Evolutionary conservation across 257 asterid genomes (phyloP), one percentile per base, ranked within the genome.

Genomic region (Nicotiana benthamiana): DNA sequence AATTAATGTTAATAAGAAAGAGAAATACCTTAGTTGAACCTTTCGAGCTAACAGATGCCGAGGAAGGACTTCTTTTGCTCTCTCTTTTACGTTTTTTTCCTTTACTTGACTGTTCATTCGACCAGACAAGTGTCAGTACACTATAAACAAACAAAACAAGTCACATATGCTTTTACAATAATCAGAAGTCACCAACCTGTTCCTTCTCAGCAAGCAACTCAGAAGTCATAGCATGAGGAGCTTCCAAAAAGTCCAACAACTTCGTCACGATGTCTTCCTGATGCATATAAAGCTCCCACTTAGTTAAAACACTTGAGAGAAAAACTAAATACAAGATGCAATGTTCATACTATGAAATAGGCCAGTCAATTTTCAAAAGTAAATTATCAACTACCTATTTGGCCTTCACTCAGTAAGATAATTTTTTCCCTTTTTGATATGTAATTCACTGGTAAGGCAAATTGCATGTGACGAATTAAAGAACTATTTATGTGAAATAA

Each of bases 251-350:
- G 11, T 94, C 97, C 18, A 92, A 79, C 91, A 96, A 80, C 92
- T 90, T 94, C 27, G 83, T 80, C 80, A 94, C 84, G 18, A 96
- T 85, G 87, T 94, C 99, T 84, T 96, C 99, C 99, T 96, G 93
- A 60, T 66, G 76, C 82, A 40, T 79, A 64, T 57, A 67, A 16
- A 59, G n/a, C 83, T 8, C 56, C 16, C 64, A 48, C 56, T 77
- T 60, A 48, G 59, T 17, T 54, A 70, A 43, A 57, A 70, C 61
- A n/a, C 32, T 24, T 30, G n/a, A n/a, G 26, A 82, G 40, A 28
- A 81, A 83, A 63, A 68, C 74, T 70, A 74, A 26, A 67, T 48
- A 43, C 62, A 70, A 61, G 46, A 75, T 83, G 56, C 40, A 24
- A 46, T 40, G 60, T 46, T 24, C 78, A 46, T 22, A 70, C 4